Conservation (phyloP, 2,329 filamentous ascomycete genomes). For the Pestalotiopsis fici region DNA sequence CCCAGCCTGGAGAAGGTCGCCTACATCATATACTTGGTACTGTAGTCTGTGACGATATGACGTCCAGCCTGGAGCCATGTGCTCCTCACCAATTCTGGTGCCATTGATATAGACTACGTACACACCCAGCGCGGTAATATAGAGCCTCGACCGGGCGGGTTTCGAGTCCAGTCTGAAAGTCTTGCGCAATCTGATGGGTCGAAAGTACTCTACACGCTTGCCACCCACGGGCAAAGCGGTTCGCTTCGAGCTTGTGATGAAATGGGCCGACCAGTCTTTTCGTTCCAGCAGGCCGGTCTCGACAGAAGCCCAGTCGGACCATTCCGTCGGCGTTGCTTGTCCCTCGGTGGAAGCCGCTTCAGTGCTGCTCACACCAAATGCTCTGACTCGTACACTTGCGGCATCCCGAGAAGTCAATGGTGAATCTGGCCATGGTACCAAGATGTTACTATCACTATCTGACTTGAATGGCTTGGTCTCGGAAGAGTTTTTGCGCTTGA, state of each 20-base stretch:
- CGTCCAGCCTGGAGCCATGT: constrained; percentile 44
- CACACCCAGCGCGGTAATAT: constrained; percentile 36
- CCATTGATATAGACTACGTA: constrained; percentile 41
- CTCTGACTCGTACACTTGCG: not conserved
- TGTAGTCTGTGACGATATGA: constrained; percentile 43
- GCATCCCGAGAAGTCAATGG: not conserved
- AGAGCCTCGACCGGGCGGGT: constrained; percentile 26
- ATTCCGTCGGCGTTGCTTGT: not conserved
- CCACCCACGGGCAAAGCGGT: not conserved
- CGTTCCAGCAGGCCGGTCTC: constrained; percentile 5
- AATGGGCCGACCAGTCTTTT: not conserved
- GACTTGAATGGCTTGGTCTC: not conserved
- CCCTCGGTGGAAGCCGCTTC: not conserved
- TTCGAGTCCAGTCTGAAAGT: not conserved
- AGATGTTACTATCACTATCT: not conserved
- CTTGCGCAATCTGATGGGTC: constrained; percentile 1
- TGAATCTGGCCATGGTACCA: constrained; percentile 1
- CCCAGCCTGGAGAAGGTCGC: constrained; percentile 34
- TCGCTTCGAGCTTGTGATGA: constrained; percentile 3
- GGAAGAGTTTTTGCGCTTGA: not conserved
- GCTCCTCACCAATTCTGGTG: constrained; percentile 25
- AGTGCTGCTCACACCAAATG: not conserved
- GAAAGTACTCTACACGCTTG: not conserved
- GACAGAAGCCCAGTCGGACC: constrained; percentile 3
- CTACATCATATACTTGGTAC: constrained; percentile 56